Conservation (phyloP, 2,329 filamentous ascomycete genomes). For the Penicillium capsulatum region DNA sequence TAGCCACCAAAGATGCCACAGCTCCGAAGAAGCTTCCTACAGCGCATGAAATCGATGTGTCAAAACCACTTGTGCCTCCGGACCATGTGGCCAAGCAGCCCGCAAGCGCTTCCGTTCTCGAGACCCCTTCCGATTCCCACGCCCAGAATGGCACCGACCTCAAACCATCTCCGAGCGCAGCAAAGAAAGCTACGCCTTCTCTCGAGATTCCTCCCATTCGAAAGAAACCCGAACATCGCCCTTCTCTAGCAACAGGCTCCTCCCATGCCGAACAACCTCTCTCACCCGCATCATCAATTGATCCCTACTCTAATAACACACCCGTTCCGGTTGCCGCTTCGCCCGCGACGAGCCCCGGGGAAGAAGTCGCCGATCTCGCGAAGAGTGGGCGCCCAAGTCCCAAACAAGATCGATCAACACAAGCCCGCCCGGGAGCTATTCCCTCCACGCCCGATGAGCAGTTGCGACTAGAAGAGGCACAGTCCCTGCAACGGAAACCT, state of each 20-base stretch:
- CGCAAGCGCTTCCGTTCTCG: slow-evolving; percentile 14
- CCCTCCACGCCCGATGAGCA: slow-evolving; percentile 57
- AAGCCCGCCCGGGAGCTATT: slow-evolving; percentile 28
- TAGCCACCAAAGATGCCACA: slow-evolving; percentile 9
- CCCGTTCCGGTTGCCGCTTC: slow-evolving; percentile 65
- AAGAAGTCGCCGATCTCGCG: slow-evolving; percentile 49
- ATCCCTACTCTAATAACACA: slow-evolving; percentile 67
- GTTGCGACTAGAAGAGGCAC: slow-evolving; percentile 53
- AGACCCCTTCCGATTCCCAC: slow-evolving; percentile 24
- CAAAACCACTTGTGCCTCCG: slow-evolving; percentile 38
- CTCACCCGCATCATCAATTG: slow-evolving; percentile 61
- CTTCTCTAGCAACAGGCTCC: slow-evolving; percentile 28
- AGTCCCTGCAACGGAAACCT: slow-evolving; percentile 35
- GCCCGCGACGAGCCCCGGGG: slow-evolving; percentile 69
- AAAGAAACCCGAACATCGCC: slow-evolving; percentile 28
- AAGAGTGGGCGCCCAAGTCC: slow-evolving; percentile 40
- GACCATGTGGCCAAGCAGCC: slow-evolving; percentile 40
- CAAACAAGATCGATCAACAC: slow-evolving; percentile 23
- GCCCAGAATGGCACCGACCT: slow-evolving; percentile 20
- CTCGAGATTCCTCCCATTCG: slow-evolving; percentile 17
- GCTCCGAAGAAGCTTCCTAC: slow-evolving; percentile 7
- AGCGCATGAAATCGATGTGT: slow-evolving; percentile 11
- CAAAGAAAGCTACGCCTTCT: slow-evolving; percentile 13
- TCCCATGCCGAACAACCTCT: slow-evolving; percentile 36
- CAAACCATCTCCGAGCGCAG: slow-evolving; percentile 18